Conservation (phyloP, 768 basidiomycete genomes). For the Crepidotus variabilis region DNA sequence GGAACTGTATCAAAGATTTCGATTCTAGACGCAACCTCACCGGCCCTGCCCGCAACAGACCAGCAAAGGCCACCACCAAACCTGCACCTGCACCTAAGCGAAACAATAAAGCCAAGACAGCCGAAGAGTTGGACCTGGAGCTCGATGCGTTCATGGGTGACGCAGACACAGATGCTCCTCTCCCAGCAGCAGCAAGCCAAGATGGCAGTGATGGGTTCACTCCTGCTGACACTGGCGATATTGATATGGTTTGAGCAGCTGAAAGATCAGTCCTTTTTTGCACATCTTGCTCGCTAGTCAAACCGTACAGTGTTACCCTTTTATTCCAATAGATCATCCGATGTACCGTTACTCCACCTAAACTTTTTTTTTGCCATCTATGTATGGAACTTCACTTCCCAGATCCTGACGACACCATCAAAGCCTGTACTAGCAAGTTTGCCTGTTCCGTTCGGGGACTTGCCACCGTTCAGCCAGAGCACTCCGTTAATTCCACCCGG, state of each 20-base stretch:
- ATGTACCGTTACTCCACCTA: too few relatives aligned
- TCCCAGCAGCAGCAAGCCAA: constrained; percentile 3
- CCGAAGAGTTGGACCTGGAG: constrained; percentile 84
- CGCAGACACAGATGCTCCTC: constrained; percentile 25
- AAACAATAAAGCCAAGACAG: constrained; percentile 61
- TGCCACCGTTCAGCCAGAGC: constrained; percentile 64
- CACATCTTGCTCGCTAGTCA: too few relatives aligned
- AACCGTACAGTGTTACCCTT: too few relatives aligned
- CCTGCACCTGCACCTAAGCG: constrained; percentile 20
- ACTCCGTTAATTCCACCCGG: constrained; percentile 83
- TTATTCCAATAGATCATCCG: too few relatives aligned
- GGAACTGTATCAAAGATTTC: background rate
- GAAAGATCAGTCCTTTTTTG: background rate
- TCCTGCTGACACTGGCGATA: constrained; percentile 34
- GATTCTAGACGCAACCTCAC: constrained; percentile 27
- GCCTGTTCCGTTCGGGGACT: constrained; percentile 24
- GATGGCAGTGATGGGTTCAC: constrained; percentile 5
- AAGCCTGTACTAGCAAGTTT: constrained; percentile 72
- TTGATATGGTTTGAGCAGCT: constrained; percentile 45
- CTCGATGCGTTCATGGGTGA: constrained; percentile 85
- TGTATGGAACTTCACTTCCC: constrained; percentile 54
- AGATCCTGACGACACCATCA: constrained; percentile 76
- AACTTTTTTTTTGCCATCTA: background rate
- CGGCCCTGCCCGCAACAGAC: constrained; percentile 46
- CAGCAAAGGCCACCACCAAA: constrained; percentile 15